phyloP scores from a whole-genome alignment of 345 rosid species.

The Cardamine chenopodiifolia region DNA sequence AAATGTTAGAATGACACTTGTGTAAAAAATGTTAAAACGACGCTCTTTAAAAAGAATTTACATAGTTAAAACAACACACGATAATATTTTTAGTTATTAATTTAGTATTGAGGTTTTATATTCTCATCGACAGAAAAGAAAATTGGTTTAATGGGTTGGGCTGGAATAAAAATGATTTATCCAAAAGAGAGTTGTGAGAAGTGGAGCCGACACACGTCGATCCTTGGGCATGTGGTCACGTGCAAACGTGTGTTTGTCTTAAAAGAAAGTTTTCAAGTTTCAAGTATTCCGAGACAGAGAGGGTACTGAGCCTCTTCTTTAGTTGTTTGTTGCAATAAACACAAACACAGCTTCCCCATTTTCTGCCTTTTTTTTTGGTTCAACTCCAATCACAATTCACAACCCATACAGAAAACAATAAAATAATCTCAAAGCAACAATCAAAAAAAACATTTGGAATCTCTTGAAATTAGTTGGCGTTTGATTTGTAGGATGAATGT shows the following conservation, averaged over 20 bases:
- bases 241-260: constrained; percentile 31
- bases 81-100: no score
- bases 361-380: background rate
- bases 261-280: constrained; percentile 19
- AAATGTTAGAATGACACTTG: no score
- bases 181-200: constrained; percentile 27
- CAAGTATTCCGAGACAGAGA: constrained; percentile 27
- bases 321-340: constrained; percentile 43
- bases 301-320: constrained; percentile 32
- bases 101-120: no score
- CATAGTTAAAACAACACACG: no score
- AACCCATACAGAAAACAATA: background rate
- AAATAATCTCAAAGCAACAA: background rate
- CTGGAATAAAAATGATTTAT: background rate
- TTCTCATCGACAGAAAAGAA: no score
- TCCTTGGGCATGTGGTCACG: constrained; percentile 41
- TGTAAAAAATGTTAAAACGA: no score
- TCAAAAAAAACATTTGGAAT: background rate
- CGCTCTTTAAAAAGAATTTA: no score
- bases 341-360: constrained; percentile 44
- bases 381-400: constrained; percentile 29
- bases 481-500: constrained; percentile 27
- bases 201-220: constrained; percentile 45
- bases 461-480: background rate
- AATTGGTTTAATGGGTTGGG: background rate